Evolutionary conservation across 2,329 filamentous ascomycete species (phyloP).

Genomic region (Sporothrix protearum): DNA sequence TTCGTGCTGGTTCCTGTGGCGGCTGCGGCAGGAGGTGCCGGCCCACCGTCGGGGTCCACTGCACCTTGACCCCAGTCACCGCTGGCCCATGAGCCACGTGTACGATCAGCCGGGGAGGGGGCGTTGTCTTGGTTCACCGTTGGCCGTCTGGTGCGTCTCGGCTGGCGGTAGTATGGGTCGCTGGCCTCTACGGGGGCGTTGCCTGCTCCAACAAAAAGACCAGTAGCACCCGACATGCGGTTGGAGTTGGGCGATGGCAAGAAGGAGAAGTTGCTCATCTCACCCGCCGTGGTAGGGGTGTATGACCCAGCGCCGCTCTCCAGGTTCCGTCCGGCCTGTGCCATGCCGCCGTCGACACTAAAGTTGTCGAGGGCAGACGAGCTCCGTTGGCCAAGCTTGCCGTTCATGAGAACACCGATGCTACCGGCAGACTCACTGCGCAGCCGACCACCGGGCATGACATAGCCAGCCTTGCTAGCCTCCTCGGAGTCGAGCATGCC

Average conservation of each 20-base stretch:
- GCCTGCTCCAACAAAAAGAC: neutral
- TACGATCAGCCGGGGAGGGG: slow-evolving; percentile 37
- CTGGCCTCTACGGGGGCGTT: slow-evolving; percentile 49
- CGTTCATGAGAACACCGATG: slow-evolving; percentile 48
- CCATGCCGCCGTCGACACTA: slow-evolving; percentile 44
- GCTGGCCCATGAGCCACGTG: slow-evolving; percentile 39
- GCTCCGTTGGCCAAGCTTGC: slow-evolving; percentile 46
- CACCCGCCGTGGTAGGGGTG: slow-evolving; percentile 69
- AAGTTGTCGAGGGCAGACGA: slow-evolving; percentile 54
- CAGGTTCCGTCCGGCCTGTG: slow-evolving; percentile 45
- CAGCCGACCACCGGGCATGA: slow-evolving; percentile 51
- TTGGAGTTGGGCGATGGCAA: slow-evolving; percentile 53
- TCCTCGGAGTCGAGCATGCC: slow-evolving; percentile 73
- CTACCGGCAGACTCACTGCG: slow-evolving; percentile 61
- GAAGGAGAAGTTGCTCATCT: slow-evolving; percentile 67
- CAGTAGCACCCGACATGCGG: neutral
- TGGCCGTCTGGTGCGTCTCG: slow-evolving; percentile 55
- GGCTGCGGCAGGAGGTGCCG: slow-evolving; percentile 37
- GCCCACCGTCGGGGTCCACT: neutral
- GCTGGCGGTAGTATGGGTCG: slow-evolving; percentile 87
- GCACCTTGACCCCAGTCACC: slow-evolving; percentile 36
- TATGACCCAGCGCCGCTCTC: slow-evolving; percentile 61
- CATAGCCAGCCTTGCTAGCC: slow-evolving; percentile 59
- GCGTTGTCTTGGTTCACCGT: slow-evolving; percentile 50
- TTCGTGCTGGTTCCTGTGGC: neutral